Evolutionary conservation across 2,329 filamentous ascomycete genomes (phyloP), one percentile per base, ranked within the genome.

Genomic region (Cladorrhinum sp.): DNA sequence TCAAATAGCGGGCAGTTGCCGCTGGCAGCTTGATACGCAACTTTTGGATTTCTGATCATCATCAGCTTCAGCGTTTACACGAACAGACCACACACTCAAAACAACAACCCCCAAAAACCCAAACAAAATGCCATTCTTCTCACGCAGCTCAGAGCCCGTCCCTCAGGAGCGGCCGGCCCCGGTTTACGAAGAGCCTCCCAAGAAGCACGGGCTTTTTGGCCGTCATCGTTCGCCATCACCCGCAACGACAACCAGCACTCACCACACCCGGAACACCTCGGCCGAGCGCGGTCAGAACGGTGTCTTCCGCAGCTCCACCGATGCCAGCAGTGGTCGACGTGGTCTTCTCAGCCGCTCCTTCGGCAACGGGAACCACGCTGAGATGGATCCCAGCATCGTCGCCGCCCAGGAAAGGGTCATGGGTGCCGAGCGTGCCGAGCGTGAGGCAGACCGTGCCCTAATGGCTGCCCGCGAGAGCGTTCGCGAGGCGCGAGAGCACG

Each of bases 381-480:
- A 81, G 50, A 79, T 86, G 64, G 87, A 90, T 72, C 84, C 85
- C 0, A 82, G 78, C 64, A 89, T 90, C 68, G 68, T 81, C 1
- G 77, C 81, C 22, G 87, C 87, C 0, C 78, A 83, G 3, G 83
- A 89, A 73, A 81, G 83, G 32, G 82, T 90, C 20, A 76, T 85
- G 66, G 74, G 75, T 50, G 88, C 88, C 25, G 87, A 90, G 74
- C 70, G 75, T 0, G 85, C 86, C 0, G 87, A 90, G 74, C 74
- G 77, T 6, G 85, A 89, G 18, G 88, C 87, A 0, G 87, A 90
- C 66, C 78, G 81, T 2, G 88, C 87, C 0, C 73, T 89, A 9
- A 78, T 82, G 8, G 86, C 87, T 0, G 78, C 83, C 57, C 68
- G 78, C 29, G 70, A 74, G 58, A 81, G 82, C 1, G 87, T 89